Evolutionary conservation across 192 early-diverging fungal genomes (phyloP).

Genomic region (Oehlia diaphana): DNA sequence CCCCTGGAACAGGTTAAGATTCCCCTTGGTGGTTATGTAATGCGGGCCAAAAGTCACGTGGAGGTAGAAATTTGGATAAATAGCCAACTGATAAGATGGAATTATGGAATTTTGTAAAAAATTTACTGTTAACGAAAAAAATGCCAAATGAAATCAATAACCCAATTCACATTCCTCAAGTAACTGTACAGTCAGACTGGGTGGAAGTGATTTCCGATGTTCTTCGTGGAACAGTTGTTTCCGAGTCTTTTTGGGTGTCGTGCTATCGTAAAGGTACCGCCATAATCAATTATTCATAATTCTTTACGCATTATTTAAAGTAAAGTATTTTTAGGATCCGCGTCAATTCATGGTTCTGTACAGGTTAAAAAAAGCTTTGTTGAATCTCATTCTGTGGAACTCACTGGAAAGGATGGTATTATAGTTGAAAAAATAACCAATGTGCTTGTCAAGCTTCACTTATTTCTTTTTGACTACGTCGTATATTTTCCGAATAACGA

Average conservation of each 20-base stretch:
- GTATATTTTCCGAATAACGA: not conserved
- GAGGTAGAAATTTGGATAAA: too few species aligned
- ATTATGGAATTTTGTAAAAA: too few species aligned
- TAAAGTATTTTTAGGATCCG: slow-evolving; percentile 34
- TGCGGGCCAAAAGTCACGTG: too few species aligned
- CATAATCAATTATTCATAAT: not conserved
- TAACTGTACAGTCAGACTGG: slow-evolving; percentile 57
- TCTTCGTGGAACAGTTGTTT: slow-evolving; percentile 29
- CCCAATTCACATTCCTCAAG: slow-evolving; percentile 24
- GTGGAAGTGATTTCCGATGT: slow-evolving; percentile 46
- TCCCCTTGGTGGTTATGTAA: too few species aligned
- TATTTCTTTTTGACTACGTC: not conserved
- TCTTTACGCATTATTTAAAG: not conserved
- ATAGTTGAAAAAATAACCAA: slow-evolving; percentile 40
- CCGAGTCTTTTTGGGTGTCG: slow-evolving; percentile 53
- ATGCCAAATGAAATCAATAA: slow-evolving; percentile 24
- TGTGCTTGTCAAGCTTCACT: slow-evolving; percentile 25
- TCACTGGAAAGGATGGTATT: slow-evolving; percentile 46
- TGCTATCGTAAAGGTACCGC: slow-evolving; percentile 44
- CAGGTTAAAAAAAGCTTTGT: slow-evolving; percentile 27
- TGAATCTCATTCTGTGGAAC: not conserved
- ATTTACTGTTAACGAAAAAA: not conserved
- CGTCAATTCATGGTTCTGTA: slow-evolving; percentile 46
- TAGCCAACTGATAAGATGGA: too few species aligned
- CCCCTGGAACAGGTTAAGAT: too few species aligned